Conservation (phyloP, 306 rosid genomes). For the Abrus pulchellus region DNA sequence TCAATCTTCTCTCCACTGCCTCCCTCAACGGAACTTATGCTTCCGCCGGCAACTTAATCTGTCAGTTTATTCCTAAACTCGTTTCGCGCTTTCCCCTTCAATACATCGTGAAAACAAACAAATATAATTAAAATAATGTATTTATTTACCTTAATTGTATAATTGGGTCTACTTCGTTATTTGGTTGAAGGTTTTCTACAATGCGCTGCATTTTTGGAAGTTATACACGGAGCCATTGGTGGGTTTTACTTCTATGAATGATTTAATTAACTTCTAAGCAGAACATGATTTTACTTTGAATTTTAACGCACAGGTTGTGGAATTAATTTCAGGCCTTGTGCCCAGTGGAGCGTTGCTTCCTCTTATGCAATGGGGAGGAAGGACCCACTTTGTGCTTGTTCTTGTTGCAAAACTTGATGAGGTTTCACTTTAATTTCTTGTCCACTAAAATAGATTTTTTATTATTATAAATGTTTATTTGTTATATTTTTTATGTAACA, state of each 20-base stretch:
- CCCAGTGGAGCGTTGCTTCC: slow-evolving; percentile 90
- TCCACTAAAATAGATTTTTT: no score
- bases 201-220: slow-evolving; percentile 85
- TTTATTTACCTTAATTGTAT: neutral
- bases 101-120: neutral
- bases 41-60: slow-evolving; percentile 69
- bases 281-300: slow-evolving; percentile 3
- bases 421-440: slow-evolving; percentile 53
- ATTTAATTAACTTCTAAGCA: neutral
- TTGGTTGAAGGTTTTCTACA: slow-evolving; percentile 74
- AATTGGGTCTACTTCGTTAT: slow-evolving; percentile 10
- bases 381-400: slow-evolving; percentile 73
- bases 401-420: slow-evolving; percentile 64
- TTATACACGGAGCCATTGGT: slow-evolving; percentile 89
- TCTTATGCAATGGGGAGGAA: slow-evolving; percentile 96
- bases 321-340: slow-evolving; percentile 72
- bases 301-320: neutral
- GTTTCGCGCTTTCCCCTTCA: neutral
- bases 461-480: no score
- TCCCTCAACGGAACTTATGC: slow-evolving; percentile 65
- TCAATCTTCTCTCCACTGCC: slow-evolving; percentile 56
- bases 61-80: slow-evolving; percentile 54
- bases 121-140: no score
- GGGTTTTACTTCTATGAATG: slow-evolving; percentile 31
- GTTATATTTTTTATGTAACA: no score